Conservation (phyloP, 73 alveolate genomes). For the Tetrahymena elliotti region DNA sequence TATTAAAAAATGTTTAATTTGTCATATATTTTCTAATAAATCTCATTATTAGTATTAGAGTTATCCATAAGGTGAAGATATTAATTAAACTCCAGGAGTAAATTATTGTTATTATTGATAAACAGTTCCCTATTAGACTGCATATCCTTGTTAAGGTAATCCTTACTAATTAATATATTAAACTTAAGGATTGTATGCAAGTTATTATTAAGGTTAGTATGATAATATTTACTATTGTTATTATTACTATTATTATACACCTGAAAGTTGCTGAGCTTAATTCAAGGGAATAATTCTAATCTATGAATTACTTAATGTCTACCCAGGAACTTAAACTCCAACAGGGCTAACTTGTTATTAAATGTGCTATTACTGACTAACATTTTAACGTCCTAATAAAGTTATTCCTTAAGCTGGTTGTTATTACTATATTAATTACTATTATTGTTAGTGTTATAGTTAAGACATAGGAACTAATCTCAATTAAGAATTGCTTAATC, state of each 20-base stretch:
- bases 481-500: neutral
- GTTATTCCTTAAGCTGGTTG: neutral
- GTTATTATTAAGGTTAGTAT: neutral
- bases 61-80: neutral
- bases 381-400: neutral
- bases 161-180: neutral
- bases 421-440: neutral
- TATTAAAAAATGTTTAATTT: neutral
- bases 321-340: neutral
- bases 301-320: neutral
- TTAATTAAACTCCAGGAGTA: neutral
- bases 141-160: neutral
- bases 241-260: neutral
- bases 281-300: neutral
- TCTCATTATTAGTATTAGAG: neutral
- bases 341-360: neutral
- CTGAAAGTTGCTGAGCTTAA: neutral
- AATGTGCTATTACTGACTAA: neutral
- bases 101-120: neutral
- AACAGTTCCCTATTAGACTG: neutral
- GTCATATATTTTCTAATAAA: neutral
- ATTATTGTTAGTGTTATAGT: neutral
- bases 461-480: neutral
- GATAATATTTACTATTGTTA: neutral
- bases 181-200: neutral